A percentile compares a stretch with the other conserved stretches of the same genome.
phyloP scores from a whole-genome alignment of 768 basidiomycete species.

The Rhizopogon rudus region DNA sequence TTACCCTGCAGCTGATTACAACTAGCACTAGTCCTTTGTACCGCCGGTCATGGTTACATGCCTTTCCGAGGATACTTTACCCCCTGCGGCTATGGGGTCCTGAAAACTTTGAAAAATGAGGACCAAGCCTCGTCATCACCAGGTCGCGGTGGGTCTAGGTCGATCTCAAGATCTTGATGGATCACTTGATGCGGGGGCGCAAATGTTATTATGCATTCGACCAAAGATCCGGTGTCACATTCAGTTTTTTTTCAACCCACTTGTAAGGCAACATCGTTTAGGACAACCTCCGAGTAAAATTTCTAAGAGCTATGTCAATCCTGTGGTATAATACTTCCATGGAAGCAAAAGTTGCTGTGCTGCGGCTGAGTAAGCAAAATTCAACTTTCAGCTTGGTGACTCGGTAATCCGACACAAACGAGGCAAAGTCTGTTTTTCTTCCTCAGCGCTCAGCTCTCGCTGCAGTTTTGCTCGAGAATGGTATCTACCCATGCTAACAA shows the following conservation, averaged over 20 bases:
- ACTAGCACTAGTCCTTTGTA: not conserved
- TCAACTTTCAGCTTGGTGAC: not conserved
- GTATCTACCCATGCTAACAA: constrained; percentile 27
- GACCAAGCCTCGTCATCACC: not conserved
- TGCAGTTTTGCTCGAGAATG: constrained; percentile 11
- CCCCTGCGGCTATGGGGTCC: not conserved
- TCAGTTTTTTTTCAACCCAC: too few relatives aligned
- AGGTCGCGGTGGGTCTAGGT: not conserved
- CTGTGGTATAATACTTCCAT: not conserved
- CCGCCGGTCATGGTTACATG: not conserved
- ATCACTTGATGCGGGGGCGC: not conserved
- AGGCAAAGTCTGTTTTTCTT: not conserved
- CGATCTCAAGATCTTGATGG: not conserved
- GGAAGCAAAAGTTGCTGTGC: not conserved
- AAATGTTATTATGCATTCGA: not conserved
- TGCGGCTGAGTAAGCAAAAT: not conserved
- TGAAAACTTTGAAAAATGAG: not conserved
- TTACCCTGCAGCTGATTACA: not conserved
- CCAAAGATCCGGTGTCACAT: not conserved
- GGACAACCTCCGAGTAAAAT: too few relatives aligned
- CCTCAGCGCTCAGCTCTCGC: not conserved
- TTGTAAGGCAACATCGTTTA: too few relatives aligned
- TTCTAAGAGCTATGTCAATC: too few relatives aligned
- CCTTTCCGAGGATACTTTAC: not conserved
- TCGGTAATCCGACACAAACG: constrained; percentile 1